Evolutionary conservation across 2,329 filamentous ascomycete species (phyloP), one percentile per base, ranked within the genome.

Genomic region (Periglandula ipomoeae): DNA sequence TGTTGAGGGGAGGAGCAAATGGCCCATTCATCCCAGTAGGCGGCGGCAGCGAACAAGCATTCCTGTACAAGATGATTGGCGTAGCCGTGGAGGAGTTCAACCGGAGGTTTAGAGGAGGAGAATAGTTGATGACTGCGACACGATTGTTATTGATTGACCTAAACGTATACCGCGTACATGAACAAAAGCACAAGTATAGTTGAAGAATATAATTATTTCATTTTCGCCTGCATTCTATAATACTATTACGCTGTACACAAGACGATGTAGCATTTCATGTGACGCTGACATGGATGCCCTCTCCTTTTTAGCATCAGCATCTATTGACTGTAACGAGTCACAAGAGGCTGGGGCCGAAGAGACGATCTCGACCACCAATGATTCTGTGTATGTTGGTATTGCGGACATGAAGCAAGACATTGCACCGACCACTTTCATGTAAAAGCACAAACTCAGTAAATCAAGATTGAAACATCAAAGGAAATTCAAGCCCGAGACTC

Each of bases 1-100:
- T 87, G 42, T 70, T 97, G 55, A 86, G 95, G 57, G 91, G 90
- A 10, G 91, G 90, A 3, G 87, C 85, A 2, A 95, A 95, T 63
- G 93, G 93, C 0, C 93, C 93, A 2, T 98, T 97, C 61, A 83
- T 98, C 6, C 93, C 93, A 0, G 86, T 97, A 5, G 84, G 82
- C n/a, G 89, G 95, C 59, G 91, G 96, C 66, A 87, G 83, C 48
- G 75, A 78, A 26, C 67, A 81, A 38, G 72, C 75, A 1, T 85
- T 82, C 59, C 58, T 85, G 54, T 85, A 85, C 64, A 71, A 71
- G 56, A 83, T 82, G 75, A 73, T 85, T 51, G 80, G 77, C 0
- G 69, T 85, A 2, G 81, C 81, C 2, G 81, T 83, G 40, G 78
- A 81, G 59, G 81, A 84, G 68, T 85, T 82, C 51, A 85, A 85